Conservation (phyloP, 225 moss, liverwort and hornwort genomes). For the Antitrichia curtipendula region DNA sequence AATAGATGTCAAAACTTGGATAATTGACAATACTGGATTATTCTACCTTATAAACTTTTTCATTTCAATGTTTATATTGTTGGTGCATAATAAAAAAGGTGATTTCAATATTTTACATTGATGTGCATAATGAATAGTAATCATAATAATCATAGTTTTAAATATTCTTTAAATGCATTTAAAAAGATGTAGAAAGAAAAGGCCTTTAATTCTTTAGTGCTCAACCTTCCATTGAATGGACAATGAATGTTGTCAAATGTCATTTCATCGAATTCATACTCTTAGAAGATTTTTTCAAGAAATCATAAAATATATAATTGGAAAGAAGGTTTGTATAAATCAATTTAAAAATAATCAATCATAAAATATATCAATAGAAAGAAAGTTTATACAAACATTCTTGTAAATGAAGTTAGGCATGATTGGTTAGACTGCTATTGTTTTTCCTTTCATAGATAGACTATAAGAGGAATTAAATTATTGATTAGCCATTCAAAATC, state of each 20-base stretch:
- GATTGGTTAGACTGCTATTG: not conserved
- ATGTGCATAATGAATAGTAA: not conserved
- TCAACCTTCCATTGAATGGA: not conserved
- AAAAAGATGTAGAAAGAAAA: accelerated
- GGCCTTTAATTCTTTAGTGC: not conserved
- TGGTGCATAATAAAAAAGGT: not conserved
- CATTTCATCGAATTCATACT: no score
- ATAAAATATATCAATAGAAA: no score
- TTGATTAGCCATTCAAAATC: not conserved
- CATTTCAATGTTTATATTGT: not conserved
- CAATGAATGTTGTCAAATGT: not conserved
- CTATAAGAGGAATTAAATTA: not conserved
- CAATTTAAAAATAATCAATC: no score
- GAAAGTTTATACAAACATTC: no score
- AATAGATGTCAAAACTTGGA: not conserved
- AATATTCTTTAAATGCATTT: not conserved
- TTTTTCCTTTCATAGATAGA: not conserved
- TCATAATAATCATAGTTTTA: not conserved
- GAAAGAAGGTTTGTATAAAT: no score
- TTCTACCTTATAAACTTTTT: no score
- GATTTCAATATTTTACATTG: not conserved
- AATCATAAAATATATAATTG: no score
- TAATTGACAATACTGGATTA: not conserved
- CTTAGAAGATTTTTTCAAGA: no score
- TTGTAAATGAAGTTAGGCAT: accelerated